A percentile compares a stretch with the other conserved stretches of the same genome.
phyloP scores from a whole-genome alignment of 208 protist genomes.

The Eutreptiella sp. region DNA sequence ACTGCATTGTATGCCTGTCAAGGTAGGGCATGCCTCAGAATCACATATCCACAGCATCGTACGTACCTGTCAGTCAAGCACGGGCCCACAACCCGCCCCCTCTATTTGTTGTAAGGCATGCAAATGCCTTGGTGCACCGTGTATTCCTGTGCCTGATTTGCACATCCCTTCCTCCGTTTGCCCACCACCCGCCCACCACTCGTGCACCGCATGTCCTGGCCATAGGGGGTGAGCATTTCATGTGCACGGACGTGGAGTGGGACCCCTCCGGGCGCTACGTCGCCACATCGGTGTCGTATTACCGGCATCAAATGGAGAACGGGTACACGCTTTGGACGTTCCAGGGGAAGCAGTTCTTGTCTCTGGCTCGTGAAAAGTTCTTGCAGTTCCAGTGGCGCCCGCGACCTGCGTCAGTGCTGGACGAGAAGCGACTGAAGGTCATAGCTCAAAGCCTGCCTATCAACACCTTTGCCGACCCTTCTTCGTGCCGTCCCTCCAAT shows the following conservation, averaged over 20 bases:
- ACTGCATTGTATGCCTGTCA: no score
- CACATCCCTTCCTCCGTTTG: no score
- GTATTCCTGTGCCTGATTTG: no score
- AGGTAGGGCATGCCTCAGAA: no score
- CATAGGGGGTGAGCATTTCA: slow-evolving; percentile 54
- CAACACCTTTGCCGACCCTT: no score
- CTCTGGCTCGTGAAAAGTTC: slow-evolving; percentile 55
- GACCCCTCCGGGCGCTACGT: slow-evolving; percentile 67
- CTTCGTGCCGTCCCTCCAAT: no score
- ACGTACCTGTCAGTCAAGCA: no score
- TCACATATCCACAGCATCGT: no score
- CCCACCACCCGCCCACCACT: background rate
- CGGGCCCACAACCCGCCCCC: no score
- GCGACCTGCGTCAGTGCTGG: slow-evolving; percentile 49
- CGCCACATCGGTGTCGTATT: slow-evolving; percentile 44
- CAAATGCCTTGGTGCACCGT: no score
- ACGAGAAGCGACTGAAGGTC: slow-evolving; percentile 44
- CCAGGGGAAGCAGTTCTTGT: slow-evolving; percentile 42
- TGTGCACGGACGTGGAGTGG: slow-evolving; percentile 58
- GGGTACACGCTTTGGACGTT: slow-evolving; percentile 66
- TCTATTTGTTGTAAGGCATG: no score
- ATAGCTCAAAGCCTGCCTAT: no score
- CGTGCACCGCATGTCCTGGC: slow-evolving; percentile 19
- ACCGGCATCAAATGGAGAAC: slow-evolving; percentile 48
- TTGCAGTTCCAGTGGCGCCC: slow-evolving; percentile 66